Base-by-base conservation (phyloP, 345 rosid genomes). In the Nephelium lappaceum region DNA sequence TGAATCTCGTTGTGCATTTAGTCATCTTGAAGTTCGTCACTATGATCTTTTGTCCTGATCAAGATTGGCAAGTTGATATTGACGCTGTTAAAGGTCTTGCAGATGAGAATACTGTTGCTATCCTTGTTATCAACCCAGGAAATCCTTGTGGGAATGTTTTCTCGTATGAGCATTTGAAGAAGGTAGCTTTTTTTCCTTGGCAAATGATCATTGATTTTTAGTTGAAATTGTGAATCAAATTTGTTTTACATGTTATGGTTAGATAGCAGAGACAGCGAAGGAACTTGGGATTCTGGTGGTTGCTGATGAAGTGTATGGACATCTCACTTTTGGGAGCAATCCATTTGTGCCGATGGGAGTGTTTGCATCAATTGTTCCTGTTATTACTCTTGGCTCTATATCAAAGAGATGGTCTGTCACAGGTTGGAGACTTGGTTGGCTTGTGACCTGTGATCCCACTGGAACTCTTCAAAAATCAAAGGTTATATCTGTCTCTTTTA, bases 401-500 rank as follows among this genome's bases (percentile, higher is more conserved):
- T 90, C 93, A 2, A 90, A 92, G 77, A 87, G 88, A 79, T 90
- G 92, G 92, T 74, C 81, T 45, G 93, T 90, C 60, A 92, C 93
- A 39, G 92, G 93, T 5, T 92, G 94, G 94, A 79, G 85, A 74
- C 74, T 89, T 75, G 92, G 97, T n/a, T 92, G 94, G 97, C 60
- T 90, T 0, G 91, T 82, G 0, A 67, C 77, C 18, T 81, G 72
- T 66, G 93, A 89, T 77, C 90, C 94, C 5, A 70, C 69, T 66
- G 86, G 85, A 69, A 76, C 77, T 51, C 83, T 89, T 53, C 66
- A 80, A 77, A 38, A 86, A 45, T 80, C 87, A 24, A 84, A 85
- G 86, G 91, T 87, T 60, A 71, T 16, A 19, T 36, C 18, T 18
- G 2, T 31, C 60, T 74, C 51, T 8, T 39, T 57, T 70, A 16